Base-by-base conservation (phyloP, 495 filamentous ascomycete species). In the Acidomyces sp. region DNA sequence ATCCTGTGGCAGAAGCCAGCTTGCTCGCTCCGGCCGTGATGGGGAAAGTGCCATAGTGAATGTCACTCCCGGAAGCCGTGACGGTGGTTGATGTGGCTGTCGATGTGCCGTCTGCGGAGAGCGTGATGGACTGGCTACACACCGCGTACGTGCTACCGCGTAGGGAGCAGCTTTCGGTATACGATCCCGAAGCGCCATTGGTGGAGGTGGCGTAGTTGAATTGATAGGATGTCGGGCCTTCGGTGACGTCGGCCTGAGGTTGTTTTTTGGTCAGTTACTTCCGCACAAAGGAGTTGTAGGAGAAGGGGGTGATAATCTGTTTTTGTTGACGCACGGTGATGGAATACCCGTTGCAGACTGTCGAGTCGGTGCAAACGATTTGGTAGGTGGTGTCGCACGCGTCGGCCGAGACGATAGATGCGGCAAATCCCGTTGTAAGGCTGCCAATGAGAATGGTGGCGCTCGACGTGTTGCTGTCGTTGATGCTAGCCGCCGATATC, bases 1-100 rank as follows among this genome's bases (percentile, higher is more conserved):
- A 12, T 6, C 37, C 24, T 9, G 37, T 40, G 15, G 37, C 37
- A 30, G 3, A 21, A 10, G 41, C 9, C 11, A 44, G n/a, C 34
- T 30, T 31, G 23, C 20, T 17, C 13, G 42, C 42, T 2, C 42
- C 42, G 2, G 42, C 42, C 2, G 42, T 45, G 26, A 45, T 45
- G 15, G 42, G 42, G 22, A 45, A 4, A n/a, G 37, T 23, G 25
- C 7, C 23, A 27, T 30, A 45, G 6, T 37, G 21, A 12, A 45
- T 15, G 3, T 45, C 20, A 19, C n/a, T 31, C 22, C 40, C 40
- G 25, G 40, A 23, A 3, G 17, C 11, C 9, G 40, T 43, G 18
- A 9, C 13, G 21, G 31, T 26, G 5, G 31, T 43, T 15, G 11
- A 7, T 1, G 6, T 11, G 11, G 11, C n/a, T 30, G 40, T 43